Conservation (phyloP, 495 filamentous ascomycete genomes). For the Lasiosphaeria miniovina region DNA sequence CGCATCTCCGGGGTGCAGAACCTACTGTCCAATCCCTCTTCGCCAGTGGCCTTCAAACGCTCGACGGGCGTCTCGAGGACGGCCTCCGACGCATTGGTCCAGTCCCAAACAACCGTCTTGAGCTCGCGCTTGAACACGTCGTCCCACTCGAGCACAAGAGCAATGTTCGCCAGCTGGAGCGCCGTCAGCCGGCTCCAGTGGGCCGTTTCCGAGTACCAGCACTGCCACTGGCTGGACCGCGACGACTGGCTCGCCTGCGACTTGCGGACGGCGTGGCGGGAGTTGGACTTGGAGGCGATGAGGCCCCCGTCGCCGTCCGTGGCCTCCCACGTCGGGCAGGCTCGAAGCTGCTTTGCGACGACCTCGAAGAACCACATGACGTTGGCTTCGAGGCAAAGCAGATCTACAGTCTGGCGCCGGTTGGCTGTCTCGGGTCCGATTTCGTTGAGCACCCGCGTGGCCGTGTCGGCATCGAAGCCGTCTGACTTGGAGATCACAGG, state of each 20-base stretch:
- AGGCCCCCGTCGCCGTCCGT: conserved; percentile 7
- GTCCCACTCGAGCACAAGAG: conserved; percentile 8
- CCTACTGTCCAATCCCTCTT: conserved; percentile 5
- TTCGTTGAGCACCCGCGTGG: conserved; percentile 1
- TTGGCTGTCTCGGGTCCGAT: conserved; percentile 1
- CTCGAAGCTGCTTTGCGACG: conserved; percentile 1
- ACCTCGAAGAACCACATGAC: conserved; percentile 14
- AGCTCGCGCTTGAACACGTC: conserved; percentile 12
- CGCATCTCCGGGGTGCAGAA: not conserved
- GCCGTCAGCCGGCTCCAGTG: conserved; percentile 1
- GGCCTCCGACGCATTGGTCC: conserved; percentile 4
- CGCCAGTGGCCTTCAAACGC: not conserved
- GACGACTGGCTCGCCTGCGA: not conserved
- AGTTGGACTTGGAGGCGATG: not conserved
- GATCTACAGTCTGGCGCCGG: not conserved
- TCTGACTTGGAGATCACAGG: conserved; percentile 1
- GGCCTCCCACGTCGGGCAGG: conserved; percentile 8
- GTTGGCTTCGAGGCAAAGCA: conserved; percentile 7
- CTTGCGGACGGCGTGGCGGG: not conserved
- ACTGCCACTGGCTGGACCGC: not conserved
- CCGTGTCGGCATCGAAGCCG: conserved; percentile 5
- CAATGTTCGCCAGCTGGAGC: conserved; percentile 13
- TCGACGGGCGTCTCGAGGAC: conserved; percentile 6
- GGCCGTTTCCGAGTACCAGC: not conserved
- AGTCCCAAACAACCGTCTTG: conserved; percentile 13